Base-by-base conservation (phyloP, 2,329 filamentous ascomycete genomes). In the Talaromyces albobiverticillius region DNA sequence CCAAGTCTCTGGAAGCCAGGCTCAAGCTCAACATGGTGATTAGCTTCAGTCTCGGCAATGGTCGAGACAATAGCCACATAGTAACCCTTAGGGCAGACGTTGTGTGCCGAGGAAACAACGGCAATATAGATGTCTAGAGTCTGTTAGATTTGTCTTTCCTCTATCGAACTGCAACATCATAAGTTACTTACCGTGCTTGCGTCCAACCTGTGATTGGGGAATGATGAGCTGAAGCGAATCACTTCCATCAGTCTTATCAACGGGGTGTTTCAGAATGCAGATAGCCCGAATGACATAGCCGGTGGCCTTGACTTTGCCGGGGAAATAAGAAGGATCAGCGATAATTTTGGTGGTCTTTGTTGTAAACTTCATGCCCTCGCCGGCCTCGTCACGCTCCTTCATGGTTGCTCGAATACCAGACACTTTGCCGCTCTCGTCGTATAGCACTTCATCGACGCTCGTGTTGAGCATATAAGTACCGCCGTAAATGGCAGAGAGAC, bases 401-500 rank as follows among this genome's bases (percentile, higher is more conserved):
- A 97, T 97, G 64, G 94, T 96, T 48, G 94, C 94, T 80, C 95
- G 95, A 79, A 99, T 97, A 54, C 94, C 94, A 14, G 85, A 82
- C n/a, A 93, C 89, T 81, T 95, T 96, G 69, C 82, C 84, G 53
- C 80, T 84, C 40, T 67, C 66, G 56, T 95, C 90, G 70, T 94
- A 95, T 58, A 88, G 74, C 61, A 99, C 78, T 79, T 99, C 94
- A 60, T 97, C 89, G 53, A 99, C 83, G 63, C 86, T 85, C 63
- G 94, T 95, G 81, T 97, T 97, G 67, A 99, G 87, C 92, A 99
- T 99, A 79, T 99, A 99, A 48, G 94, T 99, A 64, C 94, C 94
- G 61, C 94, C 94, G 71, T 99, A 97, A 76, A 99, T 97, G 72
- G 94, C 94, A 38, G 92, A 96, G 52, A 99, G 84, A 73, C 94